Evolutionary conservation across 805 yeast genomes (phyloP).

Genomic region (Grigorovia transvaalensis): DNA sequence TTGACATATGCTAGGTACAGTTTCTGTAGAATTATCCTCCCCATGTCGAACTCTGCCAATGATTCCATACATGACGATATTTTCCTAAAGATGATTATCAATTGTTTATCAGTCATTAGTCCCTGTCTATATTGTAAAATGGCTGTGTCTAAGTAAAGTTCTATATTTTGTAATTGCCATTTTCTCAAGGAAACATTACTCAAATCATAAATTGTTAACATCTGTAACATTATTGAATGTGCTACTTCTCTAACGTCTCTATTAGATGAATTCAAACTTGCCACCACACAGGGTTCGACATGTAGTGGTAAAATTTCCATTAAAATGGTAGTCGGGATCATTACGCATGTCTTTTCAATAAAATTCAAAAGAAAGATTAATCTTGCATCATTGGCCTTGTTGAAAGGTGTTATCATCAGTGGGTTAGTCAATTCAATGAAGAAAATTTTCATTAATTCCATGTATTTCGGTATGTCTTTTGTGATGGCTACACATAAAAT

Average conservation of each 20-base stretch:
- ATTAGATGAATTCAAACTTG: constrained; percentile 5
- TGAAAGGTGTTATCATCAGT: neutral
- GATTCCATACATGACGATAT: constrained; percentile 9
- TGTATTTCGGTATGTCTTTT: neutral
- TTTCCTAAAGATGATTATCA: constrained; percentile 11
- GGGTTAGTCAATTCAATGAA: neutral
- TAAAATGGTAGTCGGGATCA: neutral
- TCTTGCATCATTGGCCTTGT: constrained; percentile 15
- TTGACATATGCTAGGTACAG: constrained; percentile 9
- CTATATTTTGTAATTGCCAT: constrained; percentile 6
- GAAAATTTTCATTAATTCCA: neutral
- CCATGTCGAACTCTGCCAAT: constrained; percentile 2
- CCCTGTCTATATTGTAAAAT: constrained; percentile 9
- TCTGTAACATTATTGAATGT: constrained; percentile 15
- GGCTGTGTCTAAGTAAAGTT: constrained; percentile 10
- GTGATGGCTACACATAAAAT: constrained; percentile 9
- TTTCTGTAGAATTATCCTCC: constrained; percentile 13
- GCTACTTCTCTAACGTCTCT: constrained; percentile 16
- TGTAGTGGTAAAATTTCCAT: neutral
- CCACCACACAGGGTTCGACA: neutral
- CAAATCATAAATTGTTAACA: constrained; percentile 2
- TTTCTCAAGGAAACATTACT: neutral
- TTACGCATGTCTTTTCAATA: constrained; percentile 13
- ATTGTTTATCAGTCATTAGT: constrained; percentile 13
- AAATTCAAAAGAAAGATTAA: constrained; percentile 17